Evolutionary conservation across 129 eudicot species (phyloP), one percentile per base, ranked within the genome.

Genomic region (Apium graveolens): DNA sequence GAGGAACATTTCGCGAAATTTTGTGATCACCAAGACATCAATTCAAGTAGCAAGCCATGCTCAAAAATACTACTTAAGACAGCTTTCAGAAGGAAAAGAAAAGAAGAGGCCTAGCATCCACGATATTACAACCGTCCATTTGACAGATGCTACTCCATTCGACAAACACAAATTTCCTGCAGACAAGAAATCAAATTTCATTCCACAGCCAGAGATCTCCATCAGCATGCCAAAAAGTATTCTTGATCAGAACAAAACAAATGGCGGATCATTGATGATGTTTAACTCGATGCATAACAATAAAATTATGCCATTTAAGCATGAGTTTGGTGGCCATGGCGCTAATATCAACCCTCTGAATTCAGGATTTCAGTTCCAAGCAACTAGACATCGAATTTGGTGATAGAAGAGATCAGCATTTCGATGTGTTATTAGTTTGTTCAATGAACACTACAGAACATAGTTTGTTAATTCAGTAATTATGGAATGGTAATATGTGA

Each of bases 41-140:
- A 93, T 96, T 16, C 98, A 93, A 82, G 98, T 93, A 5, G 98
- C 98, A 11, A 93, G 98, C 79, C 98, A 93, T 83, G 98, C 98
- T 77, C 98, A 93, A 71, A 93, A 93, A 65, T 93, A 93, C 84
- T 93, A 86, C 37, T 87, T 87, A 45, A 89, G 98, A 80, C 92
- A 86, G 73, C 87, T 84, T 78, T 82, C 94, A 29, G 91, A 88
- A 37, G 92, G 86, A 60, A 93, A 93, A 83, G 97, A 93, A 60
- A 93, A 89, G 82, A 86, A 89, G 79, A 87, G 98, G 77, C 96
- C 98, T 24, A 93, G 98, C 83, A 93, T 93, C 71, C 98, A 93
- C 69, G 98, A 91, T 79, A 93, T 91, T 41, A 93, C 90, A 1
- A 93, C 92, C 20, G 83, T 83, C 80, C 83, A 87, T 83, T 80